Conservation (phyloP, 2,329 filamentous ascomycete species). For the Orbilia ellipsospora region DNA sequence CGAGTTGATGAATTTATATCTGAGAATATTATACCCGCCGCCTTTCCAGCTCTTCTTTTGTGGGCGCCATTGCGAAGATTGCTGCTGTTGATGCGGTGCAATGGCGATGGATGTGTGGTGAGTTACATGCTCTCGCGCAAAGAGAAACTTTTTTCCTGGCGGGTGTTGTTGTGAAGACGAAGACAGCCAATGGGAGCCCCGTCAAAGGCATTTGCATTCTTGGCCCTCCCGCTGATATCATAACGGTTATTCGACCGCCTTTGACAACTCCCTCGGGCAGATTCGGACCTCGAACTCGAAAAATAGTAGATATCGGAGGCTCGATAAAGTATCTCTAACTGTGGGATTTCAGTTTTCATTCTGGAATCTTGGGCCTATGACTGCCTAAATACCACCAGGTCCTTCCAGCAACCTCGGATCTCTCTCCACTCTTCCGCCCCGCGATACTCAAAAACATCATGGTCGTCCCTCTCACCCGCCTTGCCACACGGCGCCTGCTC, state of each 20-base stretch:
- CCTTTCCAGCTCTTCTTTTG: conserved; percentile 70
- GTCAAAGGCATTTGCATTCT: conserved; percentile 38
- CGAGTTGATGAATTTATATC: conserved; percentile 4
- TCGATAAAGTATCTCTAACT: background rate
- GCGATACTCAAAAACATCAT: conserved; percentile 40
- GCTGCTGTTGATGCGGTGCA: background rate
- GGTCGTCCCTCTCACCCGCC: conserved; percentile 48
- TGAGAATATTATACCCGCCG: conserved; percentile 68
- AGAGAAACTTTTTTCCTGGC: conserved; percentile 49
- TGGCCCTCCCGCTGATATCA: conserved; percentile 47
- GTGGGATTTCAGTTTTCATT: background rate
- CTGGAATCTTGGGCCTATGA: conserved; percentile 26
- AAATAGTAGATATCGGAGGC: conserved; percentile 15
- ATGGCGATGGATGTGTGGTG: conserved; percentile 14
- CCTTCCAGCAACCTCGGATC: conserved; percentile 17
- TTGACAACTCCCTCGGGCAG: conserved; percentile 29
- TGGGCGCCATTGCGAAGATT: conserved; percentile 65
- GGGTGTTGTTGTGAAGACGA: conserved; percentile 26
- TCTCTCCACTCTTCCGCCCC: conserved; percentile 48
- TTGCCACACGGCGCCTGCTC: conserved; percentile 46
- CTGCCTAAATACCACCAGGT: conserved; percentile 19
- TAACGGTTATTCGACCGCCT: background rate
- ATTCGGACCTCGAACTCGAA: conserved; percentile 28
- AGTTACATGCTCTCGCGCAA: background rate
- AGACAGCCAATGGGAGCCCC: conserved; percentile 35